Evolutionary conservation across 805 yeast genomes (phyloP), one percentile per base, ranked within the genome.

Genomic region (Yarrowia divulgata): DNA sequence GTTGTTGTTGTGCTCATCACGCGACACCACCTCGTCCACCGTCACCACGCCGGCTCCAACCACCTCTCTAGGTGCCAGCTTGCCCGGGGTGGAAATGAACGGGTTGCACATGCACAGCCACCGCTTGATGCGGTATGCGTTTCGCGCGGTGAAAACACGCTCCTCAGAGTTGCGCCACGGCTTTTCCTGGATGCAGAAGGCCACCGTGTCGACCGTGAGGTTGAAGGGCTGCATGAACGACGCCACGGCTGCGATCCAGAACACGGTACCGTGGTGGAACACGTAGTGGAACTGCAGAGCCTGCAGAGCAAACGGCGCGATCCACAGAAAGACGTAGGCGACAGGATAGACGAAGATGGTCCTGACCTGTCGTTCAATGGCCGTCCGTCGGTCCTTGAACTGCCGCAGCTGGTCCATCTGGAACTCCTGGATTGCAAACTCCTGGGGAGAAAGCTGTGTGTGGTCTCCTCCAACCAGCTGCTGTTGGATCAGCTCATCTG

Each of bases 341-440:
- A 89, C 79, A 5, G 98, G 98, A 76, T 93, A 93, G 55, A 93
- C 81, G 78, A 93, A 91, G 63, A 93, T 87, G 32, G 89, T 82
- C 73, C 87, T 87, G 84, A 91, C 86, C 77, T 92, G 97, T 69
- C 86, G 86, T 74, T 89, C 87, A 58, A 93, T 90, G 71, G 85
- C 84, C 29, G 83, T 77, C 72, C 91, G 87, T 34, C 94, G 81
- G 48, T 82, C 79, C 70, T 88, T 84, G 76, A 91, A 87, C 68
- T 83, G 82, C 43, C 81, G 83, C 76, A 89, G 83, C 67, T 88
- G 86, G 69, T 88, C 89, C 29, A 70, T 49, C 45, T 68, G 70
- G 23, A 73, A 64, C 62, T 70, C 69, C 19, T 40, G 54, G 39
- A 69, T 52, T 37, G 60, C 55, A 14, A 50, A 29, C 23, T 50